Base-by-base conservation (phyloP, 768 basidiomycete genomes). In the Heimioporus sp. region DNA sequence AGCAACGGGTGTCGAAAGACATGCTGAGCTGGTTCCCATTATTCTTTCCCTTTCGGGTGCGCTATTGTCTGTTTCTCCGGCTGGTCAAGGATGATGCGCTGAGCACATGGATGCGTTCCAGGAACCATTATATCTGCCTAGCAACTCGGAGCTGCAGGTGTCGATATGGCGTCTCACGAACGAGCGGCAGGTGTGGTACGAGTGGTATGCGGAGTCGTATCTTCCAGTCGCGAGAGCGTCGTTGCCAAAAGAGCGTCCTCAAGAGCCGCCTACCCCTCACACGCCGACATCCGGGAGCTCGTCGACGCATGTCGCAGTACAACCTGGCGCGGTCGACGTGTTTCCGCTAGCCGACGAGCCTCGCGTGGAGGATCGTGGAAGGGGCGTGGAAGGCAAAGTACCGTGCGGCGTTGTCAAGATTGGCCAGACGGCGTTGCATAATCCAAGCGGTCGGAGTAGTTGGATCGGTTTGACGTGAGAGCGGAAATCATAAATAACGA, bases 1-100 rank as follows among this genome's bases (percentile, higher is more conserved):
- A 89, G 65, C 87, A 92, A 24, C 77, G 82, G 42, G 78, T 95
- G 48, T 94, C 92, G 9, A 94, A 91, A 61, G 87, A 98, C 60
- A 99, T 99, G 97, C 76, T 98, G 61, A 98, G 95, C 65, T 99
- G 97, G 97, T 99, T 99, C 73, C 97, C 97, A 0, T 71, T 98
- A 17, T 97, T 92, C 73, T 96, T 99, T 71, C 97, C 97, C 2
- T 83, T 98, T 66, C 88, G 85, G 71, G 94, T 89, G 53, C 30
- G 81, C 67, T 10, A 53, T 52, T 43, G 49, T 19, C n/a, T 47
- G 12, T 48, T 43, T 55, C 35, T 17, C 20, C 10, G 24, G 24
- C 15, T 16, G 24, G 10, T 2, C 39, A 17, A 6, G n/a, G 21
- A 36, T 42, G 38, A 43, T 5, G 12, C 28, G 2, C 36, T 50